Evolutionary conservation across 225 moss, liverwort and hornwort genomes (phyloP).

Genomic region (Bryoerythrophyllum caledonicum): DNA sequence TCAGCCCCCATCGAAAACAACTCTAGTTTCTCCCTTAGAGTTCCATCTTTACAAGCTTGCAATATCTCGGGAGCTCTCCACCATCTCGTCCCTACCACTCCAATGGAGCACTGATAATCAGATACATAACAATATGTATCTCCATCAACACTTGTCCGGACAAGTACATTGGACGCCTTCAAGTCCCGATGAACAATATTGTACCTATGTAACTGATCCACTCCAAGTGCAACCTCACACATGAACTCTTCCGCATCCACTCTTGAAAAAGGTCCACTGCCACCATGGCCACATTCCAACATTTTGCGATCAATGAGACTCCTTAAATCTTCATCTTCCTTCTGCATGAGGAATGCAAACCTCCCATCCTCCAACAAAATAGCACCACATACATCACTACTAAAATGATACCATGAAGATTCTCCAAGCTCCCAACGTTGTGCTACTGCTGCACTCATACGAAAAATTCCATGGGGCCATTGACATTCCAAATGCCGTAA

Average conservation of each 20-base stretch:
- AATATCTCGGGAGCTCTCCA: not conserved
- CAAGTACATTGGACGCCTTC: not conserved
- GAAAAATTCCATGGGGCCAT: no score
- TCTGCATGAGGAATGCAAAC: not conserved
- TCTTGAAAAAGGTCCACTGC: not conserved
- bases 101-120: not conserved
- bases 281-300: not conserved
- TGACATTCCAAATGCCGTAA: no score
- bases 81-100: not conserved
- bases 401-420: accelerated
- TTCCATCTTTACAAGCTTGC: not conserved
- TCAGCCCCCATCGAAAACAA: not conserved
- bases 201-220: not conserved
- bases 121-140: not conserved
- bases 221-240: not conserved
- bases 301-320: not conserved
- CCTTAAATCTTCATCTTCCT: not conserved
- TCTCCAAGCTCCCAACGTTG: not conserved
- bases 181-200: not conserved
- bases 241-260: not conserved
- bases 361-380: not conserved
- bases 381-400: accelerated
- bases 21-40: not conserved
- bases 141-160: no score
- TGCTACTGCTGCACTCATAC: accelerated